Evolutionary conservation across 1,284 basidiomycete genomes (phyloP).

Genomic region (Cronartium quercuum): DNA sequence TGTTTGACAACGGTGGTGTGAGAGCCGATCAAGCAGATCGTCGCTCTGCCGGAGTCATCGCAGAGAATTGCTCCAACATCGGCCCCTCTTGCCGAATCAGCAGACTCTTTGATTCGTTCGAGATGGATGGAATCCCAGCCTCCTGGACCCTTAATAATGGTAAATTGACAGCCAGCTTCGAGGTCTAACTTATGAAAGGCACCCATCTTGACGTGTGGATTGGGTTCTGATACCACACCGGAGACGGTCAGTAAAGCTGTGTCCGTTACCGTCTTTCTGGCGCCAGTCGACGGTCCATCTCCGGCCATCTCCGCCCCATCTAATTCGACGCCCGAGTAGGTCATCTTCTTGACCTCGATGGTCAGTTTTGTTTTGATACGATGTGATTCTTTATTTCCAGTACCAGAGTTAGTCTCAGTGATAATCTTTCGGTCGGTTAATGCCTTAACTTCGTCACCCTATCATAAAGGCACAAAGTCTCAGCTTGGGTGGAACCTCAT

Average conservation of each 20-base stretch:
- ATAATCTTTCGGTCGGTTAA: conserved; percentile 20
- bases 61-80: conserved; percentile 95
- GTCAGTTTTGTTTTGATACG: conserved; percentile 18
- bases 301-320: neutral
- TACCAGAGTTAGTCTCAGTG: conserved; percentile 21
- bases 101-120: conserved; percentile 75
- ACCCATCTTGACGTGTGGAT: conserved; percentile 83
- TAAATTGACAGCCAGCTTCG: conserved; percentile 82
- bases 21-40: conserved; percentile 87
- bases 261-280: neutral
- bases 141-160: conserved; percentile 72
- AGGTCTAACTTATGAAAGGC: conserved; percentile 94
- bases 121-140: conserved; percentile 86
- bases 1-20: conserved; percentile 95
- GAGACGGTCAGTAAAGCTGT: conserved; percentile 72
- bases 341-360: conserved; percentile 34
- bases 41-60: conserved; percentile 79
- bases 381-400: conserved; percentile 31
- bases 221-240: conserved; percentile 83
- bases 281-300: neutral
- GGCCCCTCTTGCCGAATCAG: conserved; percentile 82
- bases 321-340: conserved; percentile 28
- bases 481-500: neutral
- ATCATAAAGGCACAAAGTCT: neutral
- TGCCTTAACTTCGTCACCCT: conserved; percentile 33